Percentiles rank a stretch among this genome's conserved stretches.
These are phyloP conservation scores for Petunia secreta DNA, from an alignment of 257 asterid genomes.

Conservation along the genomic window DNA sequence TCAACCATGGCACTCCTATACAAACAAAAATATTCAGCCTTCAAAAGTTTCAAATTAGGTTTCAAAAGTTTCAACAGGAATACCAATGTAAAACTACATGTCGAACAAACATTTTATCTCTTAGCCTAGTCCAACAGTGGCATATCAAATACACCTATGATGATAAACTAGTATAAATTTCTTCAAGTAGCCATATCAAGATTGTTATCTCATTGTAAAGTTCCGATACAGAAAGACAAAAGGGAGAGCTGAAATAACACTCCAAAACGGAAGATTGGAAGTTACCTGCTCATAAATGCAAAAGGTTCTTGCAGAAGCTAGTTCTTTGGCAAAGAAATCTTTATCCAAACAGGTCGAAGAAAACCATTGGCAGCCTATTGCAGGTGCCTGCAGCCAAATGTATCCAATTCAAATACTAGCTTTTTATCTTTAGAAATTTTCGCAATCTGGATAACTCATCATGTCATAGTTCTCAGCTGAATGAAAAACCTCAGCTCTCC, in stretches of 20 bases:
- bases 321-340: conserved; percentile 53
- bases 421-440: background rate
- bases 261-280: background rate
- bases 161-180: background rate
- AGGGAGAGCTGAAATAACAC: background rate
- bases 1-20: conserved; percentile 1
- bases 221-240: background rate
- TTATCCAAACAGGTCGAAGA: conserved; percentile 55
- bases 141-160: conserved; percentile 3
- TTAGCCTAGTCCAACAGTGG: conserved; percentile 2
- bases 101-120: background rate
- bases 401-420: background rate
- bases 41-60: no score
- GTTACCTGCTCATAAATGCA: conserved; percentile 85
- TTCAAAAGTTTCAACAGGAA: no score
- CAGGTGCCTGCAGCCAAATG: conserved; percentile 60
- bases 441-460: background rate
- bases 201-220: conserved; percentile 18
- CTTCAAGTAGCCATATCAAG: conserved; percentile 5
- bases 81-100: background rate
- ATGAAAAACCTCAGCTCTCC: background rate
- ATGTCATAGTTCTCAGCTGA: conserved; percentile 3
- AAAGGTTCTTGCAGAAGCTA: conserved; percentile 87
- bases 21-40: background rate
- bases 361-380: conserved; percentile 90